Percentiles rank a stretch among this genome's conserved stretches.
Conservation (phyloP, 305 asterid genomes). For the Fraxinus paxiana region DNA sequence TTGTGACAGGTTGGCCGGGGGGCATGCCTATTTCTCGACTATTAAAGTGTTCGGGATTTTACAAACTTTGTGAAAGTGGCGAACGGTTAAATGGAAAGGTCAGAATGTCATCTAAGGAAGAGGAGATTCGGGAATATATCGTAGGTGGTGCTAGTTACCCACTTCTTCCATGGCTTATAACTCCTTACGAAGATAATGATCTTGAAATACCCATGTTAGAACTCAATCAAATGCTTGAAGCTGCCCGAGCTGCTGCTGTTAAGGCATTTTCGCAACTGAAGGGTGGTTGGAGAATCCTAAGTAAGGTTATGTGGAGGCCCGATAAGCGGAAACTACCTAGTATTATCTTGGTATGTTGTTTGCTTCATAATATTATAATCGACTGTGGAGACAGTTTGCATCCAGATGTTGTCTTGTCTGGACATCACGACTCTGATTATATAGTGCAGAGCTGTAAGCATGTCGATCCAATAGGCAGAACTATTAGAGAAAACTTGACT, state of each 20-base stretch:
- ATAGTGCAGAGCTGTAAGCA: constrained; percentile 59
- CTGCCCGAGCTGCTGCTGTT: constrained; percentile 50
- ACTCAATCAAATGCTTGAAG: constrained; percentile 51
- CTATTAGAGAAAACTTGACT: constrained; percentile 49
- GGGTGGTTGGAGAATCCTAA: constrained; percentile 92
- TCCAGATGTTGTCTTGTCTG: constrained; percentile 55
- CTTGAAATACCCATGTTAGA: constrained; percentile 22
- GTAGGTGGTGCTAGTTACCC: constrained; percentile 75
- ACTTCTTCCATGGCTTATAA: constrained; percentile 89
- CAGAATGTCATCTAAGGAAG: constrained; percentile 29
- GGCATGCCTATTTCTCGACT: constrained; percentile 80
- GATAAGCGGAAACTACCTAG: constrained; percentile 86
- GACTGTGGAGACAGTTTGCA: constrained; percentile 72
- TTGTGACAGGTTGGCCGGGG: constrained; percentile 96
- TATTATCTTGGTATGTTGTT: constrained; percentile 76
- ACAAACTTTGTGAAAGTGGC: constrained; percentile 69
- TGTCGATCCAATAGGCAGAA: constrained; percentile 48
- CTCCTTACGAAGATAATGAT: constrained; percentile 52
- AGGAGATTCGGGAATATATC: constrained; percentile 63
- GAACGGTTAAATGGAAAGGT: constrained; percentile 58
- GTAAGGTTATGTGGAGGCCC: constrained; percentile 98
- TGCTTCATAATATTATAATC: constrained; percentile 77
- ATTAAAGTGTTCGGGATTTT: constrained; percentile 65
- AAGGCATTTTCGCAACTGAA: constrained; percentile 69
- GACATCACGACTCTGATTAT: constrained; percentile 64